A percentile compares a stretch with the other conserved stretches of the same genome.
phyloP scores from a whole-genome alignment of 768 basidiomycete species.

The Cystoderma amianthinum region DNA sequence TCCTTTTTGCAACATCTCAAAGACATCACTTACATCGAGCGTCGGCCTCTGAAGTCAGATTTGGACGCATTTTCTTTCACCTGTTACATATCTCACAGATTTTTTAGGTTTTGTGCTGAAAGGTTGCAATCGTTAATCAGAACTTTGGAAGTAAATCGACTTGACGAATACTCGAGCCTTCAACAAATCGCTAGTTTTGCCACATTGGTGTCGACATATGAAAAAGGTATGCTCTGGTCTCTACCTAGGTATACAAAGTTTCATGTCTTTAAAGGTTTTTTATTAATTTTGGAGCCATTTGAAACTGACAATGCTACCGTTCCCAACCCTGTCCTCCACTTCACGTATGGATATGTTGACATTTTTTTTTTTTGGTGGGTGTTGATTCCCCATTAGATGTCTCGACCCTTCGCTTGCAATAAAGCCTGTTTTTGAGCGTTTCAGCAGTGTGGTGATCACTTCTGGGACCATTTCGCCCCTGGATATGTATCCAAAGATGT shows the following conservation, averaged over 20 bases:
- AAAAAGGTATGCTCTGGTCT: conserved; percentile 58
- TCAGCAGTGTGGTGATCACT: conserved; percentile 97
- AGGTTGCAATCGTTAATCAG: conserved; percentile 90
- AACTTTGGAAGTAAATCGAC: conserved; percentile 79
- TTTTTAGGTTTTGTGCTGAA: conserved; percentile 87
- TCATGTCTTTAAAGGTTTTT: conserved; percentile 60
- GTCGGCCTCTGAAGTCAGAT: conserved; percentile 78
- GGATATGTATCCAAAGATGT: conserved; percentile 99
- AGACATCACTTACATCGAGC: conserved; percentile 97
- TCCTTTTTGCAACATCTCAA: conserved; percentile 98
- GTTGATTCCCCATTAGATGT: conserved; percentile 48
- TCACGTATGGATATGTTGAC: no score
- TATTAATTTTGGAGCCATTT: conserved; percentile 95
- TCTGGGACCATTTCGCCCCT: conserved; percentile 97
- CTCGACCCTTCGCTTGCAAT: conserved; percentile 97
- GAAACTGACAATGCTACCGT: conserved; percentile 99
- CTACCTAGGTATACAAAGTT: not conserved
- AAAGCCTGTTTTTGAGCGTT: conserved; percentile 95
- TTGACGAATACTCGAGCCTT: conserved; percentile 88
- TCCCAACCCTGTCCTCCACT: conserved; percentile 97
- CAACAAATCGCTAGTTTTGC: conserved; percentile 97
- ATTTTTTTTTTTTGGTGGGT: conserved; percentile 9
- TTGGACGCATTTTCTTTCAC: not conserved
- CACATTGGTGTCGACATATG: conserved; percentile 95
- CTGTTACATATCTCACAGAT: conserved; percentile 2